Evolutionary conservation across 164 flowering plant species (phyloP).

Genomic region (Platanus orientalis): DNA sequence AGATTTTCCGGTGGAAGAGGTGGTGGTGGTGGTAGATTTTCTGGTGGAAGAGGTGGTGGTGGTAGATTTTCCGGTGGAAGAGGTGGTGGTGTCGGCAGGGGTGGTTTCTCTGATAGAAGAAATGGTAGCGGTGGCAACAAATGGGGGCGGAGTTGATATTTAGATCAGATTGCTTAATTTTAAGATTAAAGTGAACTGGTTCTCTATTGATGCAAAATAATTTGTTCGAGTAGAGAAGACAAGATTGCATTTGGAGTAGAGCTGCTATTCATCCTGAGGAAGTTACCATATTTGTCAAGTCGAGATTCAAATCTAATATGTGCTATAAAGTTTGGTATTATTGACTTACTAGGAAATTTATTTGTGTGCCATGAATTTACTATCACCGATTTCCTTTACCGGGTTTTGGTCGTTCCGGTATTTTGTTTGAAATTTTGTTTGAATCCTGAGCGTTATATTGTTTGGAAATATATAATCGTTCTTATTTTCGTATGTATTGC

Average conservation of each 20-base stretch:
- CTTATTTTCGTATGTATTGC: no score
- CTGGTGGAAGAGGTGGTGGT: slow-evolving; percentile 27
- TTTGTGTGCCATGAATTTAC: no score
- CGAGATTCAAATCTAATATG: neutral
- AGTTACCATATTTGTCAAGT: neutral
- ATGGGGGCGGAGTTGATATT: slow-evolving; percentile 4
- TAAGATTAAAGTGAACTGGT: neutral
- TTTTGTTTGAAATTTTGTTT: no score
- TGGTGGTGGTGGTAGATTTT: slow-evolving; percentile 25
- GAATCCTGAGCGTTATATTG: no score
- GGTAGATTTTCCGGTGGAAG: slow-evolving; percentile 33
- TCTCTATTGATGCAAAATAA: no score
- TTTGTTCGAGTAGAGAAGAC: neutral
- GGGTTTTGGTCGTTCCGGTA: no score
- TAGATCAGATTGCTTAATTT: neutral
- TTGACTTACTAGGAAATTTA: no score
- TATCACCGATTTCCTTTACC: no score
- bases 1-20: slow-evolving; percentile 29
- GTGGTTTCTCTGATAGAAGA: neutral
- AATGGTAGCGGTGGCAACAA: slow-evolving; percentile 2
- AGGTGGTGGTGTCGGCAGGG: slow-evolving; percentile 24
- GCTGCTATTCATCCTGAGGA: neutral
- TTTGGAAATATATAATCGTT: no score
- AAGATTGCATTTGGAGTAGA: neutral
- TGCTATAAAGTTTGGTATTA: no score